Conservation (phyloP, 2,329 filamentous ascomycete genomes). For the Stagonosporopsis vannaccii region DNA sequence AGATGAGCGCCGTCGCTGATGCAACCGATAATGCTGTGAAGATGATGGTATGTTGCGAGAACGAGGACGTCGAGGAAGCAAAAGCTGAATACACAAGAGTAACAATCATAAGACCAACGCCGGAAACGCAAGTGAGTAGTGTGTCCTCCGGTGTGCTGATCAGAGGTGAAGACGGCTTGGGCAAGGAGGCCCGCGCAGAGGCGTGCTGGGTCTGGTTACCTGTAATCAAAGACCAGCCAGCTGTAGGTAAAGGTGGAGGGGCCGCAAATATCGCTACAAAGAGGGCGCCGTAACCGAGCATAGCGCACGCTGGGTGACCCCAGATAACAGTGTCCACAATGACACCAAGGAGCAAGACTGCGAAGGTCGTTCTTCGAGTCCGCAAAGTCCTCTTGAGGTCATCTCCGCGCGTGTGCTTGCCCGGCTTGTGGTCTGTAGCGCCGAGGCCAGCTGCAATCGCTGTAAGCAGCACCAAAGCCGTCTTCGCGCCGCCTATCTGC, state of each 20-base stretch:
- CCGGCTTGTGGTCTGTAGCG: constrained; percentile 38
- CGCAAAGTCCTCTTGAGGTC: constrained; percentile 44
- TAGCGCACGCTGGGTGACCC: constrained; percentile 30
- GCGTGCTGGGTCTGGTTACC: constrained; percentile 29
- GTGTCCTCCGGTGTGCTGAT: constrained; percentile 51
- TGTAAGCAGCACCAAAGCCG: constrained; percentile 60
- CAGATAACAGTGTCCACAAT: constrained; percentile 44
- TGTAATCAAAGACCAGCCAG: constrained; percentile 43
- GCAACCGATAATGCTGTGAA: constrained; percentile 53
- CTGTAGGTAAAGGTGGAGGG: constrained; percentile 57
- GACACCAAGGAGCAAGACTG: constrained; percentile 44
- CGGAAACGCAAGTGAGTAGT: constrained; percentile 53
- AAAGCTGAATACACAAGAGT: constrained; percentile 49
- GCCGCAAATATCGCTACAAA: constrained; percentile 55
- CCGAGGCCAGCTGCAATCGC: constrained; percentile 56
- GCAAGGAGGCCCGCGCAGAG: constrained; percentile 37
- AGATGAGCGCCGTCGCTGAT: constrained; percentile 52
- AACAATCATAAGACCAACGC: constrained; percentile 45
- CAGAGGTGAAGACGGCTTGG: constrained; percentile 46
- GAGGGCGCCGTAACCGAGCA: constrained; percentile 58
- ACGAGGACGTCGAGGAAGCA: constrained; percentile 41
- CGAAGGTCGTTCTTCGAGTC: constrained; percentile 48
- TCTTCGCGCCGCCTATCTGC: constrained; percentile 62
- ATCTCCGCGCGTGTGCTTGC: constrained; percentile 43
- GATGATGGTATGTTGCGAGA: constrained; percentile 43